Conservation (phyloP, 2,329 filamentous ascomycete genomes). For the Aspergillus persii region DNA sequence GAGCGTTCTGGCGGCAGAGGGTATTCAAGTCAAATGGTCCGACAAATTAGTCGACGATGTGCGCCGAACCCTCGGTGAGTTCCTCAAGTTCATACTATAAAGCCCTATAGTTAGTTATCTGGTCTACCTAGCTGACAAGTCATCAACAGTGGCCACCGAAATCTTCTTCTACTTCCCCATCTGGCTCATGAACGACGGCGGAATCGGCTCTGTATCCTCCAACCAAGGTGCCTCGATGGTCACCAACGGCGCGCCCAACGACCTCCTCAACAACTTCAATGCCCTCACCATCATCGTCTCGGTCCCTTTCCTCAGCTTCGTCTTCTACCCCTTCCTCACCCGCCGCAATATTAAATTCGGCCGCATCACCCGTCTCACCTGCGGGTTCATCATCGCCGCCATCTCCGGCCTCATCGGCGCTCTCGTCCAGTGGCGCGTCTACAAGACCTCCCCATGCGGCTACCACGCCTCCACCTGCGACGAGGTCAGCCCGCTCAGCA, state of each 20-base stretch:
- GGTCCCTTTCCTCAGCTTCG: slow-evolving; percentile 49
- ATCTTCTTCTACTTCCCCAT: slow-evolving; percentile 42
- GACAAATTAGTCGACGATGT: slow-evolving; percentile 39
- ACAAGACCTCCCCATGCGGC: slow-evolving; percentile 47
- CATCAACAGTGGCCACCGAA: slow-evolving; percentile 26
- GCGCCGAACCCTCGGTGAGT: slow-evolving; percentile 26
- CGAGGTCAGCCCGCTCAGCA: slow-evolving; percentile 39
- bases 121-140: too few species aligned
- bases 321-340: slow-evolving; percentile 48
- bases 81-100: background rate
- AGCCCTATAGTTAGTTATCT: background rate
- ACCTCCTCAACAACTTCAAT: slow-evolving; percentile 53
- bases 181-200: slow-evolving; percentile 42
- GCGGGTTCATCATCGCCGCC: slow-evolving; percentile 51
- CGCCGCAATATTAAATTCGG: slow-evolving; percentile 46
- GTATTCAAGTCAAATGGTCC: slow-evolving; percentile 31
- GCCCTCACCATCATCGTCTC: slow-evolving; percentile 49
- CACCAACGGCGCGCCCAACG: slow-evolving; percentile 53
- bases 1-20: slow-evolving; percentile 26
- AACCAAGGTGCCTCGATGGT: slow-evolving; percentile 50
- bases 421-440: slow-evolving; percentile 47
- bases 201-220: slow-evolving; percentile 51
- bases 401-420: slow-evolving; percentile 41
- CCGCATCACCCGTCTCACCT: slow-evolving; percentile 51
- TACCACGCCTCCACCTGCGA: slow-evolving; percentile 40